phyloP scores from a whole-genome alignment of 176 grass and related monocot genomes.

The Melocanna baccifera region DNA sequence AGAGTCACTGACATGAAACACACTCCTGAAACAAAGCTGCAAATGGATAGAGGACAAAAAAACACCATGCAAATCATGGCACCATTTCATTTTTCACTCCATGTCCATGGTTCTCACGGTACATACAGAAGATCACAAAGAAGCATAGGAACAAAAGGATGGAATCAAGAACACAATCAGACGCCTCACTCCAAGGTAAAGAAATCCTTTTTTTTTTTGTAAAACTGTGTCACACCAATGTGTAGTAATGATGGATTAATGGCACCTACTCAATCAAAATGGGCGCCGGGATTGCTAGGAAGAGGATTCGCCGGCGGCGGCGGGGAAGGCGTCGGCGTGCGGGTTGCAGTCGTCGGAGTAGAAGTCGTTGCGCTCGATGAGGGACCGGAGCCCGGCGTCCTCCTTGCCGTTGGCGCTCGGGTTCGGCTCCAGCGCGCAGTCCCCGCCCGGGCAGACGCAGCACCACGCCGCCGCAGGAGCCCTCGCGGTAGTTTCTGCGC shows the following conservation, averaged over 20 bases:
- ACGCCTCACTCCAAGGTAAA: background rate
- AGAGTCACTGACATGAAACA: background rate
- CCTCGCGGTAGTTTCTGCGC: background rate
- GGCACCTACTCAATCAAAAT: constrained; percentile 12
- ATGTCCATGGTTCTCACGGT: background rate
- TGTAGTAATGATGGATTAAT: background rate
- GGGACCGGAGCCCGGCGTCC: constrained; percentile 29
- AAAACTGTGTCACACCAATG: background rate
- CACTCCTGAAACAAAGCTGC: background rate
- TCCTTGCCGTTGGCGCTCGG: constrained; percentile 57
- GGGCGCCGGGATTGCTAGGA: background rate
- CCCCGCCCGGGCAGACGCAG: constrained; percentile 40
- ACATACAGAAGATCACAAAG: background rate
- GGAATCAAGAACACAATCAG: constrained; percentile 4
- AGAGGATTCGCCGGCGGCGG: background rate
- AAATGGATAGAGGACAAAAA: constrained; percentile 1
- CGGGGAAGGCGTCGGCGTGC: constrained; percentile 2
- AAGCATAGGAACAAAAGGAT: background rate
- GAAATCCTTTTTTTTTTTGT: background rate
- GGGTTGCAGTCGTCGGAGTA: constrained; percentile 56
- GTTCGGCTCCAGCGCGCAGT: constrained; percentile 48
- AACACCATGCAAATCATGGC: background rate
- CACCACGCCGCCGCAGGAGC: constrained; percentile 31
- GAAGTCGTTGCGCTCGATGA: constrained; percentile 52
- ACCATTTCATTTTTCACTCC: background rate